Base-by-base conservation (phyloP, 2,329 filamentous ascomycete species). In the Ophiocordyceps australis region DNA sequence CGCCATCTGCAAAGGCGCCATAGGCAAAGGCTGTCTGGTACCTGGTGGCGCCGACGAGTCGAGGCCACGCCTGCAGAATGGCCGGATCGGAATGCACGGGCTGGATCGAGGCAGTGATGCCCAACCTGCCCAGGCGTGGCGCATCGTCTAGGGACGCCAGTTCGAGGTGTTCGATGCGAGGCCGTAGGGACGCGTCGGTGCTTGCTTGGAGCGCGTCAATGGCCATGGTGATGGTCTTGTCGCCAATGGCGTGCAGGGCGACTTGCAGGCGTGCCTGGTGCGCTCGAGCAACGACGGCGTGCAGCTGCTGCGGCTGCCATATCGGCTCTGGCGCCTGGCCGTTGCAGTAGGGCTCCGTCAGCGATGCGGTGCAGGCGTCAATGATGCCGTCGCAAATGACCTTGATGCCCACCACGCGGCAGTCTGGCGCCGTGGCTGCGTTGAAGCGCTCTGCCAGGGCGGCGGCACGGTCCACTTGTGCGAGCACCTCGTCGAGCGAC, bases 141-240 rank as follows among this genome's bases (percentile, higher is more conserved):
- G 65, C 70, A 35, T 75, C 71, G 29, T 54, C 50, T 0, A 54
- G 51, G 0, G 55, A 56, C 0, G 68, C 54, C 17, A 76, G 53
- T 40, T 76, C 71, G 4, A 76, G 49, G 38, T 76, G 71, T 45
- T 76, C 71, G 34, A 76, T 68, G 11, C 71, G 57, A 26, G 72
- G 71, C 3, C 71, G 57, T 7, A 58, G 55, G 1, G 50, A 53
- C 0, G 56, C 52, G 32, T 46, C 48, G 0, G 47, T 52, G 25
- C 46, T 50, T 30, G 37, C 45, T 13, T 47, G 61, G 11, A 76
- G 52, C 0, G 56, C 57, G 34, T 74, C 60, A 30, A 75, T 56
- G 7, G 66, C 68, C 32, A 62, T 62, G 20, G 47, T 51, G 16
- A 74, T 53, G 1, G 71, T 67, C 12, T 51, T 50, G 37, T 76